A percentile compares a stretch with the other conserved stretches of the same genome.
Conservation (phyloP, 768 basidiomycete genomes). For the Gloeopeniophorella convolvens region DNA sequence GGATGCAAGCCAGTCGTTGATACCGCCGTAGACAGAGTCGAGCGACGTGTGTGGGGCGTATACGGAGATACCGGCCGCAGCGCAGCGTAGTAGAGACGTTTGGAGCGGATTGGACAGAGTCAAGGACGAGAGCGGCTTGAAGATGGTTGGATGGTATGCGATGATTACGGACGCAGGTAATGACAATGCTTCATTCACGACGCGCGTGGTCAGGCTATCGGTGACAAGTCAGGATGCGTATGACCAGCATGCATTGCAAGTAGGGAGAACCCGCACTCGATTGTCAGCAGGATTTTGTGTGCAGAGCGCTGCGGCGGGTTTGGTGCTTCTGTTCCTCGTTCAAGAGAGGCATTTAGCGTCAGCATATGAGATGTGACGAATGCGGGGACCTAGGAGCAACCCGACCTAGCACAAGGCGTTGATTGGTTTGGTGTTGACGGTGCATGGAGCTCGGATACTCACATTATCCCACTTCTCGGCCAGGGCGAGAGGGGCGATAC, state of each 20-base stretch:
- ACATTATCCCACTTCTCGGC: constrained; percentile 97
- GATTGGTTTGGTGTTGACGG: constrained; percentile 17
- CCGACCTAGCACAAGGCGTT: constrained; percentile 24
- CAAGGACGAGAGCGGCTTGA: constrained; percentile 65
- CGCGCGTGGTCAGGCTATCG: constrained; percentile 63
- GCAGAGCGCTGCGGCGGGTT: constrained; percentile 24
- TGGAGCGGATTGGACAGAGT: constrained; percentile 78
- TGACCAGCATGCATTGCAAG: neutral
- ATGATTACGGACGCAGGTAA: constrained; percentile 61
- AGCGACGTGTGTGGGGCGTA: constrained; percentile 87
- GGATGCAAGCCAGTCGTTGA: constrained; percentile 84
- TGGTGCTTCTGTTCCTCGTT: constrained; percentile 30
- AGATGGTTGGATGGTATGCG: constrained; percentile 83
- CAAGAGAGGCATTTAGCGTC: neutral
- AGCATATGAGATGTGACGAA: neutral
- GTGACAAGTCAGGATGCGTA: constrained; percentile 8
- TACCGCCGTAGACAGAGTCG: constrained; percentile 76
- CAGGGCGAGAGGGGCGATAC: constrained; percentile 78
- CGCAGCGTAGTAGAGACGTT: constrained; percentile 69
- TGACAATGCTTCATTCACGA: constrained; percentile 60
- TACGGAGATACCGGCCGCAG: constrained; percentile 76
- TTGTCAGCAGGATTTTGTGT: constrained; percentile 35
- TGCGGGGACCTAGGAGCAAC: constrained; percentile 27
- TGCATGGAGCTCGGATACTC: constrained; percentile 28
- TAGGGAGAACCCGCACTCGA: constrained; percentile 33